These are phyloP conservation scores for Flaveria robusta DNA, from an alignment of 129 eudicot species.

Conservation along the genomic window DNA sequence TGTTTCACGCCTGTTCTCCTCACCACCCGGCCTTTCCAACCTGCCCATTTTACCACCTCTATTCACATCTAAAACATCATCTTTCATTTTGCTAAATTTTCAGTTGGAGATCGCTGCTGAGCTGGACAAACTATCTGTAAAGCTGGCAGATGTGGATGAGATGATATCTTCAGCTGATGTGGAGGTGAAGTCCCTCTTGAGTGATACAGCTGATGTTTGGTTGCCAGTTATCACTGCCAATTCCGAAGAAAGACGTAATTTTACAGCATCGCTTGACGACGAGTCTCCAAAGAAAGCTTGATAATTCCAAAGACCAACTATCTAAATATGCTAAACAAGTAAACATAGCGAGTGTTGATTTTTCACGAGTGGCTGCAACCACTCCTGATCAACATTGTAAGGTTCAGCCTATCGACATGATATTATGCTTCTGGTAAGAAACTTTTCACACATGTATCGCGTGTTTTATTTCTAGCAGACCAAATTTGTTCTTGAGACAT, in stretches of 20 bases:
- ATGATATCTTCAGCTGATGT: constrained; percentile 92
- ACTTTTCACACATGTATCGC: not conserved
- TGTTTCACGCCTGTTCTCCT: too few relatives aligned
- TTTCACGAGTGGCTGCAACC: not conserved
- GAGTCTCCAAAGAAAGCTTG: constrained; percentile 6
- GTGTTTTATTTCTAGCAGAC: not conserved
- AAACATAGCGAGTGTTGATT: not conserved
- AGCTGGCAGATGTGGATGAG: constrained; percentile 82
- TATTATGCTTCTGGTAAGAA: constrained; percentile 5
- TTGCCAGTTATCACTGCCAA: constrained; percentile 91
- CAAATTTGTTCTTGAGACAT: not conserved
- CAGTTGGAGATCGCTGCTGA: constrained; percentile 80
- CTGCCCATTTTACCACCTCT: not conserved
- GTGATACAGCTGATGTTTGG: constrained; percentile 94
- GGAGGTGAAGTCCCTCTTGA: constrained; percentile 68
- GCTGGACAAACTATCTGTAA: constrained; percentile 83
- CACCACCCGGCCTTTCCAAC: not conserved
- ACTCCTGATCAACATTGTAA: not conserved
- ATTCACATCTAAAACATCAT: not conserved
- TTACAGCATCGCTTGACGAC: constrained; percentile 48
- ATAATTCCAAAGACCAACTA: not conserved
- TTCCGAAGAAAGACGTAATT: constrained; percentile 71
- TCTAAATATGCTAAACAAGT: not conserved
- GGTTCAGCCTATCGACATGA: not conserved
- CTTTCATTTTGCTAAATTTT: not conserved